Base-by-base conservation (phyloP, 768 basidiomycete genomes). In the Naematelia encephala region DNA sequence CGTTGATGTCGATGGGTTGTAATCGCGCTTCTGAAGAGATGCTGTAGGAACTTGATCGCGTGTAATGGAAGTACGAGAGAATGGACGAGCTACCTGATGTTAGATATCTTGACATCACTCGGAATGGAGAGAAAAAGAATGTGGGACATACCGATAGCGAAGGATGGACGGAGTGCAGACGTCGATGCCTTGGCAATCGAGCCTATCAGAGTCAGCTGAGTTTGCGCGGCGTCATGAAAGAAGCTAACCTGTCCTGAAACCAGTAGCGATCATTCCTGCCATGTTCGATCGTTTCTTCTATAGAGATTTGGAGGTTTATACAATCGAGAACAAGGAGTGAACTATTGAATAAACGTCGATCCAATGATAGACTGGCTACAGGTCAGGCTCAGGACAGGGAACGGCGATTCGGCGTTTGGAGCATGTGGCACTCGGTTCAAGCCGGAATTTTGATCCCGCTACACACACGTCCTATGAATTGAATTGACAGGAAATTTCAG, bases 1-100 rank as follows among this genome's bases (percentile, higher is more conserved):
- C 16, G 62, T 73, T 16, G 69, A 70, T 16, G 69, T 70, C 2
- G 75, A 76, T 21, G 75, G 75, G n/a, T 66, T 66, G n/a, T 61
- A 65, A 54, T 68, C 66, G 53, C 63, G 43, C 19, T 63, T 45
- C 57, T 74, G 69, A 39, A 76, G 51, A 2, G 66, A 59, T 3
- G 75, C 53, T 3, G 75, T 63, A 8, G 75, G 70, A 4, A 69
- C 71, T 48, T 73, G 55, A 25, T 71, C 71, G 49, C 72, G 62
- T 3, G 63, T 70, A 60, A 70, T 63, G 21, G 72, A 62, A 25
- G 75, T 63, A 44, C 60, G 68, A 26, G 67, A 50, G 45, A 74
- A 52, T 44, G 71, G 66, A 50, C 72, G 72, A 27, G 54, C 70
- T 65, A 23, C 8, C 8, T 39, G 34, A 8, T 8, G 46, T 56